Base-by-base conservation (phyloP, 768 basidiomycete genomes). In the Porpolomopsis calyptriformis region DNA sequence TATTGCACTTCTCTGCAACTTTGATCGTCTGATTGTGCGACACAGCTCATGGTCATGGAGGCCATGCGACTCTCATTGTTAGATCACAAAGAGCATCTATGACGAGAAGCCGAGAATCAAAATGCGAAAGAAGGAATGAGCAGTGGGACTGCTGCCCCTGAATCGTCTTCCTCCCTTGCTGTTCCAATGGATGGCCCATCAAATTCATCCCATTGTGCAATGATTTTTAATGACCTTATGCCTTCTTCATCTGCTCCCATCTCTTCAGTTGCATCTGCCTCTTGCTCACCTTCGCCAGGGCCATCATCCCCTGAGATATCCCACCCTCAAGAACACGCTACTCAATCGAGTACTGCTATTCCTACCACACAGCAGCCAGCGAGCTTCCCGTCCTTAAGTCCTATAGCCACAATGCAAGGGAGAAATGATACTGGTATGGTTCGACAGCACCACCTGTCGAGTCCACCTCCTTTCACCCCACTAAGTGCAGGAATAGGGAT, bases 11-110 rank as follows among this genome's bases (percentile, higher is more conserved):
- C 53, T 27, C 34, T 45, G 16, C 45, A 19, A 18, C 2, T 14
- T 10, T 11, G 25, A 35, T 33, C 42, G 38, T 27, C 19, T 19
- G 33, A 24, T 38, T 29, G 22, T n/a, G 7, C 12, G 3, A 46
- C 53, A 33, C 51, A 99, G 90, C 66, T 99, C 36, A 97, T 98
- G 94, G 70, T 99, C 45, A 93, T 93, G 88, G 96, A 98, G 66
- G 96, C 96, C 4, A 98, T 99, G 92, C 80, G 94, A 45, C 68
- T 96, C 47, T 96, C 91, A 22, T 70, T 97, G 53, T 60, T 96
- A 40, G 94, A 98, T 48, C 92, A 98, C 57, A 93, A 97, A 64
- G 91, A 91, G 56, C 86, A 91, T 46, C 89, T 91, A 59, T 74
- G 79, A 55, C 80, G 77, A 57, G 78, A 86, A 57, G 74, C 73